Base-by-base conservation (phyloP, 805 yeast genomes). In the Groenewaldozyma tartarivorans region DNA sequence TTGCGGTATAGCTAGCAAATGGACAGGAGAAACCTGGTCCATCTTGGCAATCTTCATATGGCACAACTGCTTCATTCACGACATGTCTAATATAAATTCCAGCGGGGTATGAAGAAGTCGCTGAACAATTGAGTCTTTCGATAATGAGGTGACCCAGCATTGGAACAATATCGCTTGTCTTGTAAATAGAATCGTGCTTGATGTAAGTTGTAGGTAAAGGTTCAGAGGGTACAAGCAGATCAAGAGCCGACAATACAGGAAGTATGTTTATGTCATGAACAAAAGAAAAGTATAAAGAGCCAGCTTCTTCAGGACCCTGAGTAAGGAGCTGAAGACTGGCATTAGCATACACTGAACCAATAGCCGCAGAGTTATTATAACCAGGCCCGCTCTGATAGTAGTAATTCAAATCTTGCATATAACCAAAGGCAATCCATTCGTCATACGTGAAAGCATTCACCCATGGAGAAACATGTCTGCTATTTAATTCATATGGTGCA, bases 251-350 rank as follows among this genome's bases (percentile, higher is more conserved):
- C 35, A 69, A 64, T 50, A 68, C 64, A n/a, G 67, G 60, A 43
- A 69, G 70, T 35, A 75, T 58, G 49, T 76, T 77, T 30, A 76
- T 70, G 53, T 76, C 81, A 56, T 76, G 81, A 15, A 70, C 59
- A 54, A 75, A 75, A 18, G 67, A 63, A 35, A 68, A 60, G 53
- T 70, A 65, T 29, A 75, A 52, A 43, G 68, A 53, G 5, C 52
- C 50, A 17, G 20, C 20, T 19, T 4, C 13, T 49, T 57, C 32
- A 22, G 57, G 57, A 19, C 62, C 65, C 33, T 66, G 61, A 48
- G 67, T 61, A 46, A 75, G 59, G 38, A 72, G 56, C 17, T 58
- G 51, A 37, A 67, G 55, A 4, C 77, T 62, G 17, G 79, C 76
- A 45, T 72, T 66, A 48, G 70, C 61, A 46, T 64, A 64, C 13